A percentile compares a stretch with the other conserved stretches of the same genome.
phyloP scores from a whole-genome alignment of 352 stramenopile genomes.

The Phytophthora aleatoria region DNA sequence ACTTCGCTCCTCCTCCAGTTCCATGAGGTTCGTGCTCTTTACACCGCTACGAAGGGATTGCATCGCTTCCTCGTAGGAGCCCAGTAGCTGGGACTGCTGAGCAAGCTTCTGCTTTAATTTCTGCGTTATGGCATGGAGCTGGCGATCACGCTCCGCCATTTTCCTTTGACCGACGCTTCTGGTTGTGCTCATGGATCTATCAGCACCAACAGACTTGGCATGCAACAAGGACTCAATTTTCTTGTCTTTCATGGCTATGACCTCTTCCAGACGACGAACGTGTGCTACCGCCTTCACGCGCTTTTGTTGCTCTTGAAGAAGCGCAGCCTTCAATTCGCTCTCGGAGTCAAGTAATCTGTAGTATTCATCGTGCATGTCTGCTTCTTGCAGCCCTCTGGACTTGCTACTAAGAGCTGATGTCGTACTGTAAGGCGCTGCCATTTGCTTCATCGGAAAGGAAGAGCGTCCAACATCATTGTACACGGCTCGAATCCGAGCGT shows the following conservation, averaged over 20 bases:
- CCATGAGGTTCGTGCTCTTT: constrained; percentile 60
- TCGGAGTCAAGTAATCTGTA: constrained; percentile 60
- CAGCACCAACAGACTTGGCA: constrained; percentile 29
- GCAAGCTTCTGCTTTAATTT: constrained; percentile 60
- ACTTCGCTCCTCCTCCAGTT: constrained; percentile 62
- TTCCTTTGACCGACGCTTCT: constrained; percentile 37
- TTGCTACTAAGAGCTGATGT: constrained; percentile 41
- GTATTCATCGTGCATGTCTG: constrained; percentile 68
- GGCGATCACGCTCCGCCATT: constrained; percentile 50
- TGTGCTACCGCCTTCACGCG: constrained; percentile 54
- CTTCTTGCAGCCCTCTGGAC: constrained; percentile 52
- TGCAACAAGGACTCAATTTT: constrained; percentile 70
- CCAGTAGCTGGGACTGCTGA: constrained; percentile 57
- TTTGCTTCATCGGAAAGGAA: constrained; percentile 21
- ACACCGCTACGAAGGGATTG: constrained; percentile 51
- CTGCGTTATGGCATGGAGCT: constrained; percentile 50
- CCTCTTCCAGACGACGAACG: constrained; percentile 63
- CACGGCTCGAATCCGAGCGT: constrained; percentile 50
- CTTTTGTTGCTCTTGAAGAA: constrained; percentile 56
- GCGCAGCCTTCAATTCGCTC: constrained; percentile 49
- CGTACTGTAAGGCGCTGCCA: constrained; percentile 28
- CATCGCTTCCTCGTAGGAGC: constrained; percentile 64
- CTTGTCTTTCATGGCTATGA: constrained; percentile 67
- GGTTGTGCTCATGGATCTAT: constrained; percentile 11
- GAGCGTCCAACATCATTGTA: constrained; percentile 50